Conservation (phyloP, 306 rosid species). For the Prosopis cineraria region DNA sequence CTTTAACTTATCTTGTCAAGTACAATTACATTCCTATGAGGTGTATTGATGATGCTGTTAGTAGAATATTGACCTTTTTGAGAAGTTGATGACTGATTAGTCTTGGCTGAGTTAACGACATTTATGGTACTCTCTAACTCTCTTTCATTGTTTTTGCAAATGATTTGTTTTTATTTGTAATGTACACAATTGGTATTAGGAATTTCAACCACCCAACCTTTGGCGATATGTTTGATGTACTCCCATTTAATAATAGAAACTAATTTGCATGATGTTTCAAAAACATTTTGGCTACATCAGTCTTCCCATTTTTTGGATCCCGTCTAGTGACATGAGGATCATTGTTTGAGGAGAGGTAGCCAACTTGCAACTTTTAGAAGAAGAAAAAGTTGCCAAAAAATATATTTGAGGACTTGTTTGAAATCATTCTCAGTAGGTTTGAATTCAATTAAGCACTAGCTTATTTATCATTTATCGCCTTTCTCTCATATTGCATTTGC, state of each 20-base stretch:
- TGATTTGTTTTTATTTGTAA: background rate
- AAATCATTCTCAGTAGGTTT: background rate
- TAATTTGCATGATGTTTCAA: background rate
- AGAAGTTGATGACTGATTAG: too few species aligned
- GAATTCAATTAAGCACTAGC: background rate
- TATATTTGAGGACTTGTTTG: background rate
- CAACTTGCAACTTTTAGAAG: background rate
- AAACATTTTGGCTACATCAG: background rate
- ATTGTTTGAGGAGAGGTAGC: background rate
- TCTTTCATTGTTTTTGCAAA: background rate
- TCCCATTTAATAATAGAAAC: background rate
- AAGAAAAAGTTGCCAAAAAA: background rate
- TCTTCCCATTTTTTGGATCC: too few species aligned
- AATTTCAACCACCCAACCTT: background rate
- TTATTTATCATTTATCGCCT: background rate
- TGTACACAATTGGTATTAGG: background rate
- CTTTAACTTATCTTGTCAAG: too few species aligned
- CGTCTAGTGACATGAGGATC: background rate
- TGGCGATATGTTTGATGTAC: background rate
- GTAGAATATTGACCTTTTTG: too few species aligned
- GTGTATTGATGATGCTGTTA: too few species aligned
- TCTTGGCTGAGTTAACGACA: slow-evolving; percentile 39
- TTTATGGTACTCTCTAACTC: slow-evolving; percentile 7
- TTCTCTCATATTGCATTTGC: background rate
- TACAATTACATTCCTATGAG: too few species aligned